Percentiles rank a stretch among this genome's conserved stretches.
Conservation (phyloP, 163 green algal genomes). For the Coccomyxa subellipsoidea region DNA sequence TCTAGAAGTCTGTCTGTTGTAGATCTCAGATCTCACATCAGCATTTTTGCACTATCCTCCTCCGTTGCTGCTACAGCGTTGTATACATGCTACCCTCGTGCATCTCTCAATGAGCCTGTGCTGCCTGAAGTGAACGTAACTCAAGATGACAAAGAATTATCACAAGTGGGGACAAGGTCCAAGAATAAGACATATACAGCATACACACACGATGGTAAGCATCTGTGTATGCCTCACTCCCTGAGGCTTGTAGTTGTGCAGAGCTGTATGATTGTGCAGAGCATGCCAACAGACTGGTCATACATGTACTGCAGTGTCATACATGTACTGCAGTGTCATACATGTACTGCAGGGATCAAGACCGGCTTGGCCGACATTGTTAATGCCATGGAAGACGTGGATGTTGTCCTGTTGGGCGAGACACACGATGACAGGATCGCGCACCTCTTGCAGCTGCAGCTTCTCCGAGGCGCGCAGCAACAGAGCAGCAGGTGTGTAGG, state of each 20-base stretch:
- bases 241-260: too few species aligned
- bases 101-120: background rate
- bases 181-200: background rate
- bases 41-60: background rate
- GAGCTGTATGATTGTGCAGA: too few species aligned
- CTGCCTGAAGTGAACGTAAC: too few species aligned
- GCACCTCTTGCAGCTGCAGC: background rate
- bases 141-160: background rate
- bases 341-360: background rate
- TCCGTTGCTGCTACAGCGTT: background rate
- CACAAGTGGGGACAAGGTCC: background rate
- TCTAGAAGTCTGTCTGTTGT: background rate
- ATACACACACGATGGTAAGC: background rate
- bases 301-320: too few species aligned
- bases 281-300: too few species aligned
- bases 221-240: too few species aligned
- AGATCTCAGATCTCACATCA: background rate
- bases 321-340: background rate
- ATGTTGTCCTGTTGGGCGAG: conserved; percentile 1
- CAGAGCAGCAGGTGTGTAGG: background rate
- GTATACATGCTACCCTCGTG: background rate
- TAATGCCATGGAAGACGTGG: background rate
- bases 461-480: background rate
- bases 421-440: background rate
- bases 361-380: background rate